phyloP scores from a whole-genome alignment of 2,329 filamentous ascomycete genomes.

The Botrytis fabae region DNA sequence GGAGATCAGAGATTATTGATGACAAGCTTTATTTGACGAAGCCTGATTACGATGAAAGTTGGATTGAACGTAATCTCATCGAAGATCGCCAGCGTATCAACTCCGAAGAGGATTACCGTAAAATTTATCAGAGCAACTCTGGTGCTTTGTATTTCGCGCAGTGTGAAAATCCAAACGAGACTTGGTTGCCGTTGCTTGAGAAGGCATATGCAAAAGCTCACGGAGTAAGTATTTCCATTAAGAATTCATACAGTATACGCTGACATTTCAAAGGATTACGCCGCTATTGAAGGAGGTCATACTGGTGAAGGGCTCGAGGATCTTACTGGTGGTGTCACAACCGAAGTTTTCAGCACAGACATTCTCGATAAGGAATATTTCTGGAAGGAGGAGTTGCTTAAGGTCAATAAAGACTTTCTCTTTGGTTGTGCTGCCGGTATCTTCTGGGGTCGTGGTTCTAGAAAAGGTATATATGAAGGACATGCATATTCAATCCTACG shows the following conservation, averaged over 20 bases:
- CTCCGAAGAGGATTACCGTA: conserved; percentile 56
- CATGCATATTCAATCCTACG: conserved; percentile 62
- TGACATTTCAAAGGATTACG: conserved; percentile 57
- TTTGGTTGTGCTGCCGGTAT: conserved; percentile 62
- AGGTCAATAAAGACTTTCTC: conserved; percentile 77
- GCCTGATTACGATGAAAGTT: conserved; percentile 71
- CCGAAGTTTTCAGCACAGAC: conserved; percentile 66
- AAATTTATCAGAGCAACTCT: conserved; percentile 55
- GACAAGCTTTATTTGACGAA: conserved; percentile 84
- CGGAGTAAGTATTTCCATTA: conserved; percentile 39
- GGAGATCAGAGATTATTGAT: conserved; percentile 83
- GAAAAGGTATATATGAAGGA: conserved; percentile 57
- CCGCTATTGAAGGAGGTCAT: conserved; percentile 72
- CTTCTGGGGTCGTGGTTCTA: conserved; percentile 42
- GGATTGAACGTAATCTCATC: conserved; percentile 69
- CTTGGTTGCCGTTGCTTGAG: conserved; percentile 77
- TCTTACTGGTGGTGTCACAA: conserved; percentile 68
- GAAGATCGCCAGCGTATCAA: conserved; percentile 66
- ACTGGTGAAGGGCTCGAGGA: conserved; percentile 57
- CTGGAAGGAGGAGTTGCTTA: conserved; percentile 78
- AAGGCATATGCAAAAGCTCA: conserved; percentile 86
- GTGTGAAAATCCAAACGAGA: conserved; percentile 74
- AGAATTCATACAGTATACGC: background rate
- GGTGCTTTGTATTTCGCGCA: conserved; percentile 77
- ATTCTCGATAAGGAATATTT: conserved; percentile 79